phyloP scores from a whole-genome alignment of 1,284 basidiomycete genomes.

The Sporisorium scitamineum region DNA sequence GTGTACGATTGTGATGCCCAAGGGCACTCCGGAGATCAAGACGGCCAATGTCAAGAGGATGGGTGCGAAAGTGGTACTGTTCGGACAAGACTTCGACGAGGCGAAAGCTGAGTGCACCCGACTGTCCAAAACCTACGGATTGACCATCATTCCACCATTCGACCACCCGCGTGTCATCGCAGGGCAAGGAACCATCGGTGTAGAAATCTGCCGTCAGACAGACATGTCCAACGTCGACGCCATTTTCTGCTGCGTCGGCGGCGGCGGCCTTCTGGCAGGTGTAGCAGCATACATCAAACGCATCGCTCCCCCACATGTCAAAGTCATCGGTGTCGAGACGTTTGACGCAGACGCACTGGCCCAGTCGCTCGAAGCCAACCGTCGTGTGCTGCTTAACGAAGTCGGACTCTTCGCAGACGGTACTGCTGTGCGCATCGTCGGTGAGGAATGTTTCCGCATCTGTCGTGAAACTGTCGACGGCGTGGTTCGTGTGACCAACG shows the following conservation, averaged over 20 bases:
- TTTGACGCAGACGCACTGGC: constrained; percentile 94
- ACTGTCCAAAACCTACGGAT: constrained; percentile 80
- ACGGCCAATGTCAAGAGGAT: constrained; percentile 91
- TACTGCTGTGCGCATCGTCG: constrained; percentile 97
- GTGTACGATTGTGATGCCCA: constrained; percentile 98
- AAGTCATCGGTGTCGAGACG: constrained; percentile 93
- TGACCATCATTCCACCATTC: constrained; percentile 95
- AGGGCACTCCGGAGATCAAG: constrained; percentile 95
- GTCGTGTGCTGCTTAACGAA: constrained; percentile 84
- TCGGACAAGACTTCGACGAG: constrained; percentile 94
- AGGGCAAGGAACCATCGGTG: constrained; percentile 93
- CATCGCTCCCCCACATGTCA: constrained; percentile 85
- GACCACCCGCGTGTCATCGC: constrained; percentile 97
- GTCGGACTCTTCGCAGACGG: constrained; percentile 98
- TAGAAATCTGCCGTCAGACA: constrained; percentile 78
- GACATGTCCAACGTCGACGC: constrained; percentile 76
- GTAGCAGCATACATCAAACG: constrained; percentile 93
- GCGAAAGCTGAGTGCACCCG: constrained; percentile 94
- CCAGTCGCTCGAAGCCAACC: constrained; percentile 75
- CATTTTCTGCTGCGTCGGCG: constrained; percentile 91
- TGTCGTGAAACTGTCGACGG: constrained; percentile 88
- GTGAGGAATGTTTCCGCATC: constrained; percentile 92
- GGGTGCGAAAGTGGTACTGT: constrained; percentile 92
- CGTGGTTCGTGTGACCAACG: constrained; percentile 87
- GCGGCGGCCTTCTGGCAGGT: constrained; percentile 90